Evolutionary conservation across 2,329 filamentous ascomycete genomes (phyloP), one percentile per base, ranked within the genome.

Genomic region (Stromatinia cepivora): DNA sequence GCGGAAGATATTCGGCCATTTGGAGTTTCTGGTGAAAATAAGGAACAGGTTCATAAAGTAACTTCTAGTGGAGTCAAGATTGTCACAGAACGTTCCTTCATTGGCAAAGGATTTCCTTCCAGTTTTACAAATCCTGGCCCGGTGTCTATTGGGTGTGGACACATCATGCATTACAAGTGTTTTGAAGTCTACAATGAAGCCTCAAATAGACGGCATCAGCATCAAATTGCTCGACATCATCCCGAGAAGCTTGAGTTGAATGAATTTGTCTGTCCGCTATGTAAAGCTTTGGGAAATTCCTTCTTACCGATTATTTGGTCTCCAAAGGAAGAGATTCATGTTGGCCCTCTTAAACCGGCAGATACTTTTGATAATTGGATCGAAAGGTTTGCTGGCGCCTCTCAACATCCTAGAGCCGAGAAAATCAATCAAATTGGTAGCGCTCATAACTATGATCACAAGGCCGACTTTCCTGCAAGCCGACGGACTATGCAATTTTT

Each of bases 111-210:
- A 0, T 99, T 97, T 77, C 90, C 92, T 3, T 84, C 88, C 9
- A 83, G 85, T 13, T 84, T 88, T 53, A 88, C 88, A 46, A 84
- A 86, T 39, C 84, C 87, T 25, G 95, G 94, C 0, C 92, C 94
- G 0, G 90, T 98, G 1, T 92, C 94, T 15, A 92, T 92, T 48
- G 93, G 94, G 13, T 99, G 95, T 79, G 95, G 95, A 3, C 95
- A 99, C 79, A 96, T 99, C 77, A 99, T 99, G 95, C 95, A 99
- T 79, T 98, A 92, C 79, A 89, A 87, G 74, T 99, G 95, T 81
- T 99, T 99, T 78, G 93, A 97, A 76, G 87, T 91, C 53, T 99
- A 98, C 77, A 91, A 92, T 73, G 88, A 92, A 58, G 93, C 94
- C 5, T 97, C 93, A 0, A 85, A 90, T 66, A 87, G 94, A 71